phyloP scores from a whole-genome alignment of 2,329 filamentous ascomycete species.

The Chaetomium olivaceum region DNA sequence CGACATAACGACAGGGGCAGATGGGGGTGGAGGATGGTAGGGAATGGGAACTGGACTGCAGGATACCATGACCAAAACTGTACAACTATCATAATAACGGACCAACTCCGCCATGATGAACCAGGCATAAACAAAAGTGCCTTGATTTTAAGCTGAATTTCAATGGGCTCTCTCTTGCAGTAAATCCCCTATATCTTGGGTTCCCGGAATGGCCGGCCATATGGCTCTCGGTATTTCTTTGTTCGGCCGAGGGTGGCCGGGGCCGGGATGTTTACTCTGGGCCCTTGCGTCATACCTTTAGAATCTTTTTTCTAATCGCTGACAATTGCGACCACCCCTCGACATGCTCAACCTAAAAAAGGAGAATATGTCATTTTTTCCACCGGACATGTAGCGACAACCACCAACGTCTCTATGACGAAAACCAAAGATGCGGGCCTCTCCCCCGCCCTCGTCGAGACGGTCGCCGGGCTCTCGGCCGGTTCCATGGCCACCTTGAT shows the following conservation, averaged over 20 bases:
- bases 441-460: constrained; percentile 80
- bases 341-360: constrained; percentile 10
- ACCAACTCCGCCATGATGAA: constrained; percentile 18
- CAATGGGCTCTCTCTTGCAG: background rate
- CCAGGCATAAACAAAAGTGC: background rate
- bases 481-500: constrained; percentile 83
- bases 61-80: constrained; percentile 26
- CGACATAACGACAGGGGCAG: constrained; percentile 4
- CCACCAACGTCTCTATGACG: constrained; percentile 45
- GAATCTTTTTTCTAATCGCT: background rate
- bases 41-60: constrained; percentile 2
- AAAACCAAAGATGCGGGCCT: constrained; percentile 57
- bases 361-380: background rate
- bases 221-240: constrained; percentile 9
- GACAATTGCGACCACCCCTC: background rate
- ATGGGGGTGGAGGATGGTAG: background rate
- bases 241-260: constrained; percentile 21
- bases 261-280: constrained; percentile 4
- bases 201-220: background rate
- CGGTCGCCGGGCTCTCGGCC: constrained; percentile 84
- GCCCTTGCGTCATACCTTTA: constrained; percentile 25
- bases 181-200: background rate
- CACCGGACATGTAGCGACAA: constrained; percentile 28
- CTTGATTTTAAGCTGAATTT: background rate
- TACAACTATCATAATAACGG: constrained; percentile 31